These are phyloP conservation scores for Axilococcus clingmanii DNA, from an alignment of 139 green algal species.

Conservation along the genomic window DNA sequence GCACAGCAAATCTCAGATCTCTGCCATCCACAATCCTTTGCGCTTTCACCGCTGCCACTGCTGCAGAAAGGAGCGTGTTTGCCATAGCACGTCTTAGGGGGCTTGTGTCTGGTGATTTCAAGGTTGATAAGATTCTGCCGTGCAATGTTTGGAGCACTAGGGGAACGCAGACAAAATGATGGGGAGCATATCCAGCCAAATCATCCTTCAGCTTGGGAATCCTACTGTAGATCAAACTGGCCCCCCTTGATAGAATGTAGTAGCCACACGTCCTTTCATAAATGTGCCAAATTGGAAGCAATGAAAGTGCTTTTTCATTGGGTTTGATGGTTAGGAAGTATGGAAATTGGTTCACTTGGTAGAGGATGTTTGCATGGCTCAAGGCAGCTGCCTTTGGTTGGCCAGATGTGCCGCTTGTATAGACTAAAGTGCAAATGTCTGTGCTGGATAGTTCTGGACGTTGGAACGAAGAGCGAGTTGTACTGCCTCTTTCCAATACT, in stretches of 20 bases:
- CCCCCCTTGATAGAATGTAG: constrained; percentile 43
- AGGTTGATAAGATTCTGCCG: constrained; percentile 48
- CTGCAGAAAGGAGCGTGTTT: constrained; percentile 39
- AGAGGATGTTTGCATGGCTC: constrained; percentile 76
- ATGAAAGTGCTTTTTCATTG: constrained; percentile 48
- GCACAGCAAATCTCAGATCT: constrained; percentile 35
- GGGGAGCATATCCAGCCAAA: constrained; percentile 45
- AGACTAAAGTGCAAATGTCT: constrained; percentile 64
- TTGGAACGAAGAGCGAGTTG: not conserved
- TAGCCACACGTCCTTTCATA: constrained; percentile 61
- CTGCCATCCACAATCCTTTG: constrained; percentile 41
- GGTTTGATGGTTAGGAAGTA: constrained; percentile 43
- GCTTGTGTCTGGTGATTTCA: constrained; percentile 42
- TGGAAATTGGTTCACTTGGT: constrained; percentile 53
- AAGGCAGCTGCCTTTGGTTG: constrained; percentile 64
- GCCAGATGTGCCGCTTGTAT: constrained; percentile 68
- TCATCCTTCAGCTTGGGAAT: constrained; percentile 76
- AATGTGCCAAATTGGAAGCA: constrained; percentile 94
- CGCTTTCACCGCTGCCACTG: constrained; percentile 35
- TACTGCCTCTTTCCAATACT: constrained; percentile 28
- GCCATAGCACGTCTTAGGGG: constrained; percentile 35
- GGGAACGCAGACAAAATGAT: constrained; percentile 87
- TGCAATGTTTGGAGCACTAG: constrained; percentile 87
- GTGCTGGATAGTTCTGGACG: constrained; percentile 4
- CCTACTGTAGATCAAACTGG: constrained; percentile 61